Base-by-base conservation (phyloP, 2,329 filamentous ascomycete species). In the Alternaria panax region DNA sequence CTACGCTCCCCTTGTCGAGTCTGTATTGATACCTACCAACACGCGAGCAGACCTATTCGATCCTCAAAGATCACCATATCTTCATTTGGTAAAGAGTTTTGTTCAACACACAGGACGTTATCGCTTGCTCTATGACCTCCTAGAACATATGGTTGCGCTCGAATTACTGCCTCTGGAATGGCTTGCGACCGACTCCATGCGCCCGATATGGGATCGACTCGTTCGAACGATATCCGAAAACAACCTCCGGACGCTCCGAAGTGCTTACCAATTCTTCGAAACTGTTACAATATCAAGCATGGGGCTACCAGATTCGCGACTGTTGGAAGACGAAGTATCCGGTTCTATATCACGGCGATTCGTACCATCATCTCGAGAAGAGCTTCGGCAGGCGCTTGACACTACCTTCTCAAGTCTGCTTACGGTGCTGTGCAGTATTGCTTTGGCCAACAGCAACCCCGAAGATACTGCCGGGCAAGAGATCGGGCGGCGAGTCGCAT, bases 121-220 rank as follows among this genome's bases (percentile, higher is more conserved):
- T 58, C 65, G 70, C 18, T 71, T 79, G 20, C 64, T 78, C 4
- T 79, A 75, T 56, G 72, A 76, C n/a, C 45, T 73, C 3, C 57
- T 79, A 3, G 70, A 73, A 42, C 67, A 70, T 34, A 69, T 79
- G 69, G 59, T 80, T 16, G 70, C 69, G 11, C 63, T 74, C 43
- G 72, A 76, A 34, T 66, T 75, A 12, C 52, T 79, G 9, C 76
- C 76, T 3, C 51, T 79, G 9, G 77, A 78, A 52, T 80, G 78
- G 78, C 60, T 79, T 16, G 77, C 77, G 3, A 78, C 77, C 3
- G 65, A 70, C 32, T 64, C 61, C 16, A 75, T 79, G 72, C 74
- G 69, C 14, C 68, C 70, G 4, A 42, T 79, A 5, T 80, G 75
- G 74, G 75, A 71, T 30, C 70, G 69, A 36, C 52, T 79, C 4